phyloP scores from a whole-genome alignment of 768 basidiomycete species.

The Pisolithus marmoratus region DNA sequence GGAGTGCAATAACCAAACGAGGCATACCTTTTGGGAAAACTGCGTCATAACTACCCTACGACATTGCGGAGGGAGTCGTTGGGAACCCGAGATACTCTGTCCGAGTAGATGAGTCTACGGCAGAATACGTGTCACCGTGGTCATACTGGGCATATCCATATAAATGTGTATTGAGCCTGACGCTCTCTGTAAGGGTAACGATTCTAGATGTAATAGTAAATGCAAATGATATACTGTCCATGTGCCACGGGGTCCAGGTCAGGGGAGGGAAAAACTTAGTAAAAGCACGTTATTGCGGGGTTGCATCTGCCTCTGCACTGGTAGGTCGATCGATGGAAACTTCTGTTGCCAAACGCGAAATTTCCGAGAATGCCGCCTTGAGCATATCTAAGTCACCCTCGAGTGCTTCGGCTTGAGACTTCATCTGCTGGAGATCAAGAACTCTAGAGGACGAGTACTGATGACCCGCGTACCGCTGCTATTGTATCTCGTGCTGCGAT shows the following conservation, averaged over 20 bases:
- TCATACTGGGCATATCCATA: constrained; percentile 5
- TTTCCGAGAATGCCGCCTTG: constrained; percentile 77
- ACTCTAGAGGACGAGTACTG: constrained; percentile 1
- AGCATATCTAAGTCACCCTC: constrained; percentile 81
- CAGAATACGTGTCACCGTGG: neutral
- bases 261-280: neutral
- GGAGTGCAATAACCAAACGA: constrained; percentile 13
- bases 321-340: constrained; percentile 43
- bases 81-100: constrained; percentile 40
- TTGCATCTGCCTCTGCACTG: neutral
- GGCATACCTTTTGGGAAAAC: constrained; percentile 22
- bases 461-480: constrained; percentile 51
- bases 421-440: constrained; percentile 58
- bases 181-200: constrained; percentile 3
- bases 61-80: constrained; percentile 36
- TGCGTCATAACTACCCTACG: constrained; percentile 35
- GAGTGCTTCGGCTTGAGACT: constrained; percentile 76
- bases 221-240: neutral
- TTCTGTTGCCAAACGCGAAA: constrained; percentile 71
- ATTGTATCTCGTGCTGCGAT: constrained; percentile 94
- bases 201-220: neutral
- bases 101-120: constrained; percentile 7
- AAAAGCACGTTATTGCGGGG: neutral
- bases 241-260: neutral
- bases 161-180: constrained; percentile 10